These are phyloP conservation scores for Tolypocladium capitatum DNA, from an alignment of 2,329 filamentous ascomycete species.

Conservation along the genomic window DNA sequence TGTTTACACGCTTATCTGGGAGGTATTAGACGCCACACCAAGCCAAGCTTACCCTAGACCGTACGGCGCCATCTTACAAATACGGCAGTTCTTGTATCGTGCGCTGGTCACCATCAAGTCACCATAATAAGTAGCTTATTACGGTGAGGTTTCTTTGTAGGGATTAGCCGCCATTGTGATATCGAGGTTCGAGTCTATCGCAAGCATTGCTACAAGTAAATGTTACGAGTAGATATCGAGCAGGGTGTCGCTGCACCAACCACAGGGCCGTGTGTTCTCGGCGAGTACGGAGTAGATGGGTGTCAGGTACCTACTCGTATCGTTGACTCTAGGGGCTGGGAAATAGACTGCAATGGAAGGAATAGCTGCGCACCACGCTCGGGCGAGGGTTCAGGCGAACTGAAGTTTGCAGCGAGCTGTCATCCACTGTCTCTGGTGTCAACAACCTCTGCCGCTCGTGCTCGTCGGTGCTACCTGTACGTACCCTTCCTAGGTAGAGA, in stretches of 20 bases:
- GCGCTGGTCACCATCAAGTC: neutral
- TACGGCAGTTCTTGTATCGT: neutral
- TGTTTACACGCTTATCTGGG: no score
- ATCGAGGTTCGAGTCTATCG: no score
- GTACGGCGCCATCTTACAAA: neutral
- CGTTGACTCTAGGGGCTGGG: no score
- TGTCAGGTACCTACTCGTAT: no score
- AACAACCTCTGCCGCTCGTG: no score
- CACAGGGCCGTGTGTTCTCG: no score
- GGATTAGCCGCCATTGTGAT: neutral
- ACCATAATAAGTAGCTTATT: neutral
- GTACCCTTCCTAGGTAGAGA: no score
- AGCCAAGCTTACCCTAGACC: neutral
- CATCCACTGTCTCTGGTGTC: neutral
- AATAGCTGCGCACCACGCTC: neutral
- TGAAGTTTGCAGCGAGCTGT: neutral
- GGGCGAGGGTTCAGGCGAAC: no score
- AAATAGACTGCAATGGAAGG: neutral
- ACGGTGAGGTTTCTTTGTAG: neutral
- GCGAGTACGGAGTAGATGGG: no score
- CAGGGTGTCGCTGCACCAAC: neutral
- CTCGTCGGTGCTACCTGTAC: no score
- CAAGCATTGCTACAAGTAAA: neutral
- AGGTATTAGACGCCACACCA: no score
- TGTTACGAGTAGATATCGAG: neutral